Conservation (phyloP, 73 alveolate species). For the Paramecium sonneborni region DNA sequence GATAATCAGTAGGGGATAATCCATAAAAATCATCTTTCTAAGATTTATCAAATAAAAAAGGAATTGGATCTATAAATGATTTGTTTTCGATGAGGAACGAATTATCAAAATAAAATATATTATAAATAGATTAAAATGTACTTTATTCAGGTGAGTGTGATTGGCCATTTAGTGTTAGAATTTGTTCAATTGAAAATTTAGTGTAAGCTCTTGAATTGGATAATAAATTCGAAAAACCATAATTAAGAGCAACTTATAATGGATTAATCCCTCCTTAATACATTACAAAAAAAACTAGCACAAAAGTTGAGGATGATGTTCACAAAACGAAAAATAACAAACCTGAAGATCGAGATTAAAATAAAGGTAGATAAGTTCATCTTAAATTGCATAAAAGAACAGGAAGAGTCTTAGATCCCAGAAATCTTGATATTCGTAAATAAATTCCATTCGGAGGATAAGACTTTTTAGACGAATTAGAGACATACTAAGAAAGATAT, state of each 20-base stretch:
- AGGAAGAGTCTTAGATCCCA: conserved; percentile 14
- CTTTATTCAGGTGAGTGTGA: conserved; percentile 71
- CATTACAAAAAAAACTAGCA: conserved; percentile 48
- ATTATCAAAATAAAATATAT: not conserved
- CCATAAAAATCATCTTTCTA: not conserved
- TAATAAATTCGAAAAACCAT: conserved; percentile 22
- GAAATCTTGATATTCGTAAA: not conserved
- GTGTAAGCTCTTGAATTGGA: conserved; percentile 49
- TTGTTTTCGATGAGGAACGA: conserved; percentile 6
- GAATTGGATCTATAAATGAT: not conserved
- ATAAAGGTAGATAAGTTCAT: conserved; percentile 4
- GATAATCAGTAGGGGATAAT: not conserved
- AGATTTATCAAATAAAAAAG: not conserved
- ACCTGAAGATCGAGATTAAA: conserved; percentile 28
- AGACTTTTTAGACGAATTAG: conserved; percentile 58
- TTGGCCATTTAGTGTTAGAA: conserved; percentile 68
- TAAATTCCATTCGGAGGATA: conserved; percentile 58
- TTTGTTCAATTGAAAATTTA: conserved; percentile 67
- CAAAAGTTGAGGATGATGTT: not conserved
- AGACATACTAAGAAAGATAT: conserved; percentile 5
- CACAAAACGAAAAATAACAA: conserved; percentile 6
- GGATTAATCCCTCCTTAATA: conserved; percentile 63
- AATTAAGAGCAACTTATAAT: conserved; percentile 62
- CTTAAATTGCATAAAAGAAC: conserved; percentile 28
- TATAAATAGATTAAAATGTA: conserved; percentile 2